A percentile compares a stretch with the other conserved stretches of the same genome.
Conservation (phyloP, 768 basidiomycete species). For the Rubroboletus satanas region DNA sequence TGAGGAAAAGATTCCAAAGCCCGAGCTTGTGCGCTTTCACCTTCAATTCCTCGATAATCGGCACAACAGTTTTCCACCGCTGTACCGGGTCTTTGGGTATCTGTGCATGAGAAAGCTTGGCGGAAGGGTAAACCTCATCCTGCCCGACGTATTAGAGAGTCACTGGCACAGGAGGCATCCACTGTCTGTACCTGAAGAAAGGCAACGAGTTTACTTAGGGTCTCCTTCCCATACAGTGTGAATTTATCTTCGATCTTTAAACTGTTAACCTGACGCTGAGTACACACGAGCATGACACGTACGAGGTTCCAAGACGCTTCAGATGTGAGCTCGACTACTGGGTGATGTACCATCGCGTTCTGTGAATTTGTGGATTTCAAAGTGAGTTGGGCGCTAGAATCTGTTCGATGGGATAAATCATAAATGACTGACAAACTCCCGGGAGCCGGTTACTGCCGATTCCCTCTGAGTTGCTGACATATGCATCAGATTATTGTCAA, state of each 20-base stretch:
- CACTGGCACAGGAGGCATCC: neutral
- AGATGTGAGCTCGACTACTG: slow-evolving; percentile 73
- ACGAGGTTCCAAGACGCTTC: slow-evolving; percentile 88
- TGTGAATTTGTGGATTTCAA: neutral
- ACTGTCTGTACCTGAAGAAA: slow-evolving; percentile 69
- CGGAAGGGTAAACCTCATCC: slow-evolving; percentile 87
- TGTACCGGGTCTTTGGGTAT: slow-evolving; percentile 67
- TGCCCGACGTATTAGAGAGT: slow-evolving; percentile 27
- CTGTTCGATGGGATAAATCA: neutral
- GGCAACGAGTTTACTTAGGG: slow-evolving; percentile 72
- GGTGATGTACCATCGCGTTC: slow-evolving; percentile 55
- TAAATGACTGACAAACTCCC: neutral
- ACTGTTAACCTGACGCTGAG: slow-evolving; percentile 4
- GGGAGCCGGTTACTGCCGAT: slow-evolving; percentile 9
- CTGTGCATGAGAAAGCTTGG: slow-evolving; percentile 73
- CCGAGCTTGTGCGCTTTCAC: slow-evolving; percentile 82
- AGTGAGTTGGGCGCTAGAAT: neutral
- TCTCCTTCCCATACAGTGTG: slow-evolving; percentile 85
- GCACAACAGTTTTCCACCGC: slow-evolving; percentile 84
- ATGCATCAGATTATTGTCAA: neutral
- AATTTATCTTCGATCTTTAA: slow-evolving; percentile 86
- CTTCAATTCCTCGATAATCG: slow-evolving; percentile 82
- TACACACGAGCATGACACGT: slow-evolving; percentile 17
- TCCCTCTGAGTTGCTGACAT: neutral
- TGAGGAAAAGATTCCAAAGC: slow-evolving; percentile 96